Base-by-base conservation (phyloP, 1,284 basidiomycete genomes). In the Papiliotrema flavescens region DNA sequence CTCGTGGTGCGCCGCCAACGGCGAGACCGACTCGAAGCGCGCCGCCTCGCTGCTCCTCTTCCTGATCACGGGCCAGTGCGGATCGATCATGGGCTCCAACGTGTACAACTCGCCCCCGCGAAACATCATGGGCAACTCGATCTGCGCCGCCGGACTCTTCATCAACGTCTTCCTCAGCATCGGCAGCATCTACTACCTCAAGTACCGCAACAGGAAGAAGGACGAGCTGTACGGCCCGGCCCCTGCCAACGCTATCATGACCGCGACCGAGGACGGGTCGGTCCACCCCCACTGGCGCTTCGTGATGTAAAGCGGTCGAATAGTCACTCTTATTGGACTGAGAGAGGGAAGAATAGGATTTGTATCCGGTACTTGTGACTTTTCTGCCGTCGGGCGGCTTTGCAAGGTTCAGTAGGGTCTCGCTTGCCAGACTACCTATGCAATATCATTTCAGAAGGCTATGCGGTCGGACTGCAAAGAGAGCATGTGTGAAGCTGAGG, bases 1-100 rank as follows among this genome's bases (percentile, higher is more conserved):
- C 51, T 56, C 58, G 0, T 60, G 59, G 59, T 54, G 51, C 37
- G 55, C 59, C 14, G 51, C 49, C 7, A 60, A 60, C 50, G 59
- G 47, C 9, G 37, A 54, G 24, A 42, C 56, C 15, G 48, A 57
- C 26, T 60, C 59, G 2, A 60, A 57, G 35, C 56, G 59, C 8
- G 59, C 55, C 3, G 53, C 56, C 14, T 51, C 55, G 2, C 47
- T 60, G 1, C 45, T 60, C 20, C 15, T 57, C 19, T 60, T 60
- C 46, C 48, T 59, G 35, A 41, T 59, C 19, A 57, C 53, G 1
- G 59, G 59, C 23, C 59, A 60, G 32, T 47, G 46, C n/a, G 59
- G 59, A 19, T 51, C 48, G 11, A 60, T 60, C 42, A 28, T 54
- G 15, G 59, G 59, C 9, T 42, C 43, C 14, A 60, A 60, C 53